Base-by-base conservation (phyloP, 371 early-diverging fungal genomes). In the Capillidium rhysosporum region DNA sequence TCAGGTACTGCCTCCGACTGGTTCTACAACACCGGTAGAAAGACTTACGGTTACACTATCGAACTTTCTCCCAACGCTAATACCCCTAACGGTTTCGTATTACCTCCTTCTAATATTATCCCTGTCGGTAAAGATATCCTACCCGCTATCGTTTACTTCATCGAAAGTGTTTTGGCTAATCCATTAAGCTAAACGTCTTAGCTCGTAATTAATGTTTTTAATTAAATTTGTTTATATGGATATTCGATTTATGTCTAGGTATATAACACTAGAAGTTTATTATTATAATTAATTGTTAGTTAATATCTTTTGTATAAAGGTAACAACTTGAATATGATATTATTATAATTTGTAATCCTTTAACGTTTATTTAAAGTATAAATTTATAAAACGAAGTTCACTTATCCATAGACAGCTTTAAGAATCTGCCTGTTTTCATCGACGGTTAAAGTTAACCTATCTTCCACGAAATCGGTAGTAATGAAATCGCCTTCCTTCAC, bases 1-100 rank as follows among this genome's bases (percentile, higher is more conserved):
- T 51, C 51, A 1, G 57, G 57, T 21, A 25, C 40, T 23, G 57
- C 51, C 10, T 25, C 24, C 30, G 57, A 57, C 45, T 57, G 48
- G 48, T 57, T 49, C 26, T 57, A 51, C 21, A 40, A 49, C 25
- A 18, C n/a, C 23, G 52, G 46, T 14, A n/a, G 31, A 5, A 41
- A 51, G 10, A 44, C 51, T 20, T 43, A 47, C 46, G 51, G 57
- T 7, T 57, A 47, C n/a, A 51, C 51, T 24, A 45, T 57, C 18
- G 57, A 57, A 25, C 40, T 57, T 16, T 28, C 25, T 43, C 57
- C 57, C 16, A 25, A 45, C 24, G 46, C 30, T 23, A 39, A 55
- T 24, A 25, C 23, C 12, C 24, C 30, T 12, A 55, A 45, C 39
- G 55, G 55, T 18, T 55, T 55, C 25, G 40, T 55, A 2, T 30